phyloP scores from a whole-genome alignment of 139 green algal genomes.

The Mychonastes homosphaera region DNA sequence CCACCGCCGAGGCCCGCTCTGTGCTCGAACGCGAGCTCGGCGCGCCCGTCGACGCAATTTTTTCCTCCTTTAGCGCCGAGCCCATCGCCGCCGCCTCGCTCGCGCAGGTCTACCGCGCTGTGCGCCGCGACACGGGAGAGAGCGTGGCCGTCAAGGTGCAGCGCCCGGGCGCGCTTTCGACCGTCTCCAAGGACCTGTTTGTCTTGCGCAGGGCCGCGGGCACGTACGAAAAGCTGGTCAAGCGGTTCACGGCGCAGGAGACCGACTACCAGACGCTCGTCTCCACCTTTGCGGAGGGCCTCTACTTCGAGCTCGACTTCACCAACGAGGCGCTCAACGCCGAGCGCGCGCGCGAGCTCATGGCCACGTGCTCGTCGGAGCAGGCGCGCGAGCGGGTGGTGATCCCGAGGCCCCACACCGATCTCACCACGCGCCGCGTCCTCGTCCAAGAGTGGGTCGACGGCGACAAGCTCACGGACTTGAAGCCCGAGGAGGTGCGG shows the following conservation, averaged over 20 bases:
- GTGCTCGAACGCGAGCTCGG: constrained; percentile 75
- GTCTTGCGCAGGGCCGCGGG: constrained; percentile 69
- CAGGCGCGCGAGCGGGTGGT: constrained; percentile 31
- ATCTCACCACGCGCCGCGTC: constrained; percentile 38
- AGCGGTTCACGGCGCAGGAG: constrained; percentile 61
- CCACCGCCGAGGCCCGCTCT: constrained; percentile 14
- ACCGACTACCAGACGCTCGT: constrained; percentile 80
- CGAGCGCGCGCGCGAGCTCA: constrained; percentile 47
- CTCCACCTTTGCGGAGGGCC: constrained; percentile 66
- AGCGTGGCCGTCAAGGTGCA: constrained; percentile 94
- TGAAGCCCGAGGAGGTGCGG: constrained; percentile 53
- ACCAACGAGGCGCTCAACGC: constrained; percentile 74
- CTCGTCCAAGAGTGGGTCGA: constrained; percentile 35
- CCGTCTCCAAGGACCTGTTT: constrained; percentile 63
- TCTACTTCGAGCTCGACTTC: constrained; percentile 92
- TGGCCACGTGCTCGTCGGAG: constrained; percentile 38
- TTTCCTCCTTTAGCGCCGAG: constrained; percentile 60
- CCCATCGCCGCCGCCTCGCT: constrained; percentile 84
- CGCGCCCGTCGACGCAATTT: constrained; percentile 54
- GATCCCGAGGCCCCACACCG: constrained; percentile 50
- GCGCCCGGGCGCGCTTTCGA: constrained; percentile 67
- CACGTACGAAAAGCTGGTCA: constrained; percentile 70
- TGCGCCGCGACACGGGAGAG: constrained; percentile 54
- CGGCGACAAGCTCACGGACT: constrained; percentile 78
- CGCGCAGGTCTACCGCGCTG: constrained; percentile 85